phyloP scores from a whole-genome alignment of 2,329 filamentous ascomycete genomes.

The Sporothrix humicola region DNA sequence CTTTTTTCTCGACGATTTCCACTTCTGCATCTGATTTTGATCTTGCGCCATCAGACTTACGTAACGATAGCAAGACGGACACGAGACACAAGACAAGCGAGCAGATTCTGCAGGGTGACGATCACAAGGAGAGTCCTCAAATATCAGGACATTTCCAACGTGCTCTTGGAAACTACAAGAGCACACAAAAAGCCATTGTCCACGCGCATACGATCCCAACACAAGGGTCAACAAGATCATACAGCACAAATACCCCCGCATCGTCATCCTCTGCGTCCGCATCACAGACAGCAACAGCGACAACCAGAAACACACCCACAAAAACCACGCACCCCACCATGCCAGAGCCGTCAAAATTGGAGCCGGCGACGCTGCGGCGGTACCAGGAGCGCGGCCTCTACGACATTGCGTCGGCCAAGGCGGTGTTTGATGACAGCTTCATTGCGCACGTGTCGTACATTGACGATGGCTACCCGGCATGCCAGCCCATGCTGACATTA shows the following conservation, averaged over 20 bases:
- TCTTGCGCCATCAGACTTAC: background rate
- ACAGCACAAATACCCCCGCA: background rate
- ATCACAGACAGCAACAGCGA: background rate
- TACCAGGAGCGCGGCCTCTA: slow-evolving; percentile 35
- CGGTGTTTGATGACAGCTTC: slow-evolving; percentile 37
- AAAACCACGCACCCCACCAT: background rate
- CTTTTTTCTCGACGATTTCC: no score
- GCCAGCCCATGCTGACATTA: slow-evolving; percentile 37
- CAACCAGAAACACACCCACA: background rate
- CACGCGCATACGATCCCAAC: background rate
- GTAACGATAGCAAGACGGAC: background rate
- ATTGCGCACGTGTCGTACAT: slow-evolving; percentile 37
- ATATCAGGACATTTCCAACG: background rate
- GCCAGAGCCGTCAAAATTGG: slow-evolving; percentile 12
- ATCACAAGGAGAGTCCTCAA: background rate
- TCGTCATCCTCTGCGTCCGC: no score
- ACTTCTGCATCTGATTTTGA: background rate
- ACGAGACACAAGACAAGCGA: background rate
- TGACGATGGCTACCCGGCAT: slow-evolving; percentile 35
- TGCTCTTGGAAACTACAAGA: background rate
- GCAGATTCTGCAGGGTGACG: background rate
- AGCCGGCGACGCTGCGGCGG: slow-evolving; percentile 36
- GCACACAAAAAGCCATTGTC: background rate
- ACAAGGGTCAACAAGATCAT: background rate
- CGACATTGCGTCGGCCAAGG: slow-evolving; percentile 34